A percentile compares a stretch with the other conserved stretches of the same genome.
phyloP scores from a whole-genome alignment of 495 filamentous ascomycete genomes.

The Lentithecium fluviatile region DNA sequence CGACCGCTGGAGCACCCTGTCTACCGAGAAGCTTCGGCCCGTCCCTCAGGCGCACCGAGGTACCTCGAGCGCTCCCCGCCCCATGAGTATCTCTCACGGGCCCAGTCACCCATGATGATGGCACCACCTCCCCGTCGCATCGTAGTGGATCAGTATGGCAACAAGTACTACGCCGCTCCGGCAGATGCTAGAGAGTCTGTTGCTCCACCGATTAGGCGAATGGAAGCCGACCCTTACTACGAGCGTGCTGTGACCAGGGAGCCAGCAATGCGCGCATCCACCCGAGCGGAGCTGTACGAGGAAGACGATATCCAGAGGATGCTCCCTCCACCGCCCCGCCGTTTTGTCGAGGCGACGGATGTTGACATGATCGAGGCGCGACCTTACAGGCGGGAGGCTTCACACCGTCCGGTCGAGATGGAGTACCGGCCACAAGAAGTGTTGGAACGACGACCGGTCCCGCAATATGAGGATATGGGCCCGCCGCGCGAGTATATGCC shows the following conservation, averaged over 20 bases:
- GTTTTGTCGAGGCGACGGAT: constrained; percentile 56
- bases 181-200: constrained; percentile 35
- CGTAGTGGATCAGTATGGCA: constrained; percentile 44
- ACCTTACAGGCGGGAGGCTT: constrained; percentile 53
- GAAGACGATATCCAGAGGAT: constrained; percentile 40
- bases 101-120: constrained; percentile 32
- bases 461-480: constrained; percentile 34
- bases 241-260: constrained; percentile 38
- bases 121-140: constrained; percentile 39
- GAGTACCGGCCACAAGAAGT: constrained; percentile 24
- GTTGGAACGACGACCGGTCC: constrained; percentile 30
- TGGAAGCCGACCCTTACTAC: constrained; percentile 32
- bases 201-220: constrained; percentile 34
- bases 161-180: constrained; percentile 39
- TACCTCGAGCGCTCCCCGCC: constrained; percentile 59
- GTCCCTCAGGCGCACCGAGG: constrained; percentile 44
- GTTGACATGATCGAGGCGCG: constrained; percentile 48
- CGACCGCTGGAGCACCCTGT: constrained; percentile 49
- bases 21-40: constrained; percentile 54
- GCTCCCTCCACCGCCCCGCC: constrained; percentile 45
- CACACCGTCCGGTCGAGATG: constrained; percentile 47
- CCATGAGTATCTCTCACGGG: constrained; percentile 33
- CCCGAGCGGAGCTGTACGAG: constrained; percentile 30
- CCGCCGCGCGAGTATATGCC: constrained; percentile 32
- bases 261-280: constrained; percentile 22